Evolutionary conservation across 2,329 filamentous ascomycete species (phyloP), one percentile per base, ranked within the genome.

Genomic region (Microascus cirrosus): DNA sequence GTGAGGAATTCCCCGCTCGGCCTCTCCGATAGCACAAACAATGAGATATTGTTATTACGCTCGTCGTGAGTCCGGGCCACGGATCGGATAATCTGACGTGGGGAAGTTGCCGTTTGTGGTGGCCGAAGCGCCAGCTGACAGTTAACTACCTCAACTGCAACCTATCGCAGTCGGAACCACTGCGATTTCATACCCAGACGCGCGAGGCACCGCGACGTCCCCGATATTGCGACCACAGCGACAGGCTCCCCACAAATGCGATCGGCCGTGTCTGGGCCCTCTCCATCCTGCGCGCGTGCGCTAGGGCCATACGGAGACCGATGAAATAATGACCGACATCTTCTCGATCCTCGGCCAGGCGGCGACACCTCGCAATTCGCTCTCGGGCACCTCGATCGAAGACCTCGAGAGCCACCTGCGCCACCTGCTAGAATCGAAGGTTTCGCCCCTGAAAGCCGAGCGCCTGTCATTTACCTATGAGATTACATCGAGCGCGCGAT

Each of bases 321-420:
- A 24, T 20, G n/a, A 7, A 5, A 39, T 20, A 12, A 58, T 58
- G 56, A 35, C 56, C 13, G 56, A 58, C 34, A 58, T 58, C 18
- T 54, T 58, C 51, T 28, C 48, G 20, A 53, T 58, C 25, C 39
- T 58, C 15, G 51, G 56, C 6, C 45, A 54, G 56, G 51, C 56
- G 11, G 13, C 50, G 0, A 22, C 56, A 10, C 50, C 50, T n/a
- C 50, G 56, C 24, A 25, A 51, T 15, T 53, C 56, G 18, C 35
- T 54, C 18, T 28, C 56, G 22, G 25, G 70, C 63, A 61, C 62
- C 39, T 71, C 70, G 18, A 59, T 70, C 52, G 73, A 77, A 20
- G 77, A 83, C 32, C 67, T 84, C 7, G 72, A 77, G 61, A 62
- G 63, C 24, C 73, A 73, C n/a, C 67, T 84, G 25, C 70, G 70